Conservation (phyloP, 2,329 filamentous ascomycete species). For the Tolypocladium cylindrosporum region DNA sequence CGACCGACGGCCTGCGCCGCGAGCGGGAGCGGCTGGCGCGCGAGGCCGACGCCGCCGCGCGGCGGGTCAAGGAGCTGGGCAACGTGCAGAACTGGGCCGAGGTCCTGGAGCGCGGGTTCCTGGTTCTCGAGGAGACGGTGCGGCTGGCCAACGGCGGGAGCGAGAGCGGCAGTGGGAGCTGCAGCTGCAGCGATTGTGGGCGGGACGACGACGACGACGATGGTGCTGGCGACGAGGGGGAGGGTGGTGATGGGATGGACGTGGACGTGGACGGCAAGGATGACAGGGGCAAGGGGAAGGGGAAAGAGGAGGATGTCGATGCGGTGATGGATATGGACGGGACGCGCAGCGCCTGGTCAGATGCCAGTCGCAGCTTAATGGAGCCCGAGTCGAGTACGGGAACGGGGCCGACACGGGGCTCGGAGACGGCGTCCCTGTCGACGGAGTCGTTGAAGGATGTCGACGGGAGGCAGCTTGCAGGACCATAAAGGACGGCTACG, state of each 20-base stretch:
- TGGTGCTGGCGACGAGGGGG: conserved; percentile 2
- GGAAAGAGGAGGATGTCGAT: conserved; percentile 6
- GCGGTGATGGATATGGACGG: conserved; percentile 14
- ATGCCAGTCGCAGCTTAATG: conserved; percentile 26
- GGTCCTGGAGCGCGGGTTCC: conserved; percentile 60
- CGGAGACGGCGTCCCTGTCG: conserved; percentile 26
- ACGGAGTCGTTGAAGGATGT: conserved; percentile 15
- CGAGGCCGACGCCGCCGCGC: conserved; percentile 51
- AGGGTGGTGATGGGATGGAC: conserved; percentile 9
- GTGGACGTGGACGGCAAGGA: conserved; percentile 7
- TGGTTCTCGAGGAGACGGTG: conserved; percentile 55
- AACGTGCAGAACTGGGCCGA: conserved; percentile 85
- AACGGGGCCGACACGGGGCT: conserved; percentile 22
- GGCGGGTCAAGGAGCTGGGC: conserved; percentile 65
- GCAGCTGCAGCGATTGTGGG: conserved; percentile 29
- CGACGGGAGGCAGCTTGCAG: conserved; percentile 1
- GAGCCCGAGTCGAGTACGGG: conserved; percentile 26
- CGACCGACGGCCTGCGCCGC: conserved; percentile 47
- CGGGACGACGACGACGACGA: conserved; percentile 11
- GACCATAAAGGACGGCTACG: not conserved
- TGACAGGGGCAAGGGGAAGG: conserved; percentile 6
- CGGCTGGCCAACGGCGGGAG: conserved; percentile 35
- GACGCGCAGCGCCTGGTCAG: conserved; percentile 20
- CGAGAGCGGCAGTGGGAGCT: conserved; percentile 14
- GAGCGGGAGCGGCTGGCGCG: conserved; percentile 58